Percentiles rank a stretch among this genome's conserved stretches.
Conservation (phyloP, 176 grass and related monocot genomes). For the Lolium perenne region DNA sequence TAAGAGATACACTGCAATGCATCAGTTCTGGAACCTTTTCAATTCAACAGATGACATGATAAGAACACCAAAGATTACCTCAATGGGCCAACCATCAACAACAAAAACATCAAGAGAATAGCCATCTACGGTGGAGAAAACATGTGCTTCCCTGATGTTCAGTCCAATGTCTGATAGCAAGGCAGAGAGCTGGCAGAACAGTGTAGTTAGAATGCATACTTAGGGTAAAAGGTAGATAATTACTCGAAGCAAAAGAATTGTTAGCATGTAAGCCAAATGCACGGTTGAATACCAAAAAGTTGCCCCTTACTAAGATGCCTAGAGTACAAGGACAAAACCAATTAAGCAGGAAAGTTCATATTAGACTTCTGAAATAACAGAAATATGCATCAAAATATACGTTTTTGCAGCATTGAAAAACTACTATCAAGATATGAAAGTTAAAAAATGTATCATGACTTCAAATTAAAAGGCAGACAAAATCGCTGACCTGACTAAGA, state of each 20-base stretch:
- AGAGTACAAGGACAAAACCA: constrained; percentile 30
- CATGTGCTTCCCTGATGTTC: constrained; percentile 98
- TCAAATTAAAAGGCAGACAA: constrained; percentile 33
- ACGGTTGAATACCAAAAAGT: constrained; percentile 33
- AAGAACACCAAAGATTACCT: constrained; percentile 58
- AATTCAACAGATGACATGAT: constrained; percentile 37
- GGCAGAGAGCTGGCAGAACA: constrained; percentile 75
- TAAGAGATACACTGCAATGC: neutral
- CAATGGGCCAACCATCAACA: constrained; percentile 91
- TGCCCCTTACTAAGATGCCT: constrained; percentile 23
- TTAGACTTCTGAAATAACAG: constrained; percentile 24
- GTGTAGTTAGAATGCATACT: constrained; percentile 47
- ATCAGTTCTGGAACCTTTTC: constrained; percentile 7
- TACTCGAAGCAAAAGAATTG: constrained; percentile 25
- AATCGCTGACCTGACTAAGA: constrained; percentile 85
- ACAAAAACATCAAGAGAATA: constrained; percentile 99
- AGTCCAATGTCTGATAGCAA: constrained; percentile 95
- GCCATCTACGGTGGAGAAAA: constrained; percentile 90
- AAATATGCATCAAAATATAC: constrained; percentile 5
- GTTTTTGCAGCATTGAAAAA: constrained; percentile 32
- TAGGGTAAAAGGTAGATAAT: constrained; percentile 34
- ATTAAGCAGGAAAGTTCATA: constrained; percentile 31
- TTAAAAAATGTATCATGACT: constrained; percentile 31
- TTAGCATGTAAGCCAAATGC: constrained; percentile 24
- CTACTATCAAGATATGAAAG: constrained; percentile 15